These are phyloP conservation scores for Fusarium hostae DNA, from an alignment of 2,329 filamentous ascomycete species.

Conservation along the genomic window DNA sequence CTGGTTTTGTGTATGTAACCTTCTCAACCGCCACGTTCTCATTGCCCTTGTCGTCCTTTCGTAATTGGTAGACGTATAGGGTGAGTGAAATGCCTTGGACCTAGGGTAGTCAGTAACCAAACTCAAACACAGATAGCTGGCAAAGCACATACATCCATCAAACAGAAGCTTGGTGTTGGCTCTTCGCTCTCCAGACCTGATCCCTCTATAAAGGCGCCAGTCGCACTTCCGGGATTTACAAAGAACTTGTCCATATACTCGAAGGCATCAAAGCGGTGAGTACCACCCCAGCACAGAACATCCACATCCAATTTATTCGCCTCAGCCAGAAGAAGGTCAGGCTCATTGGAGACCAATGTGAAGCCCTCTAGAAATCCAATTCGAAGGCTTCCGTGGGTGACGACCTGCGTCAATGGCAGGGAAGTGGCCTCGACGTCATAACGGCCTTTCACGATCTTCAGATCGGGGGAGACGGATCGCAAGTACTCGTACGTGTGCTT, in stretches of 20 bases:
- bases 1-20: slow-evolving; percentile 84
- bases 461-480: slow-evolving; percentile 76
- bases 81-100: slow-evolving; percentile 96
- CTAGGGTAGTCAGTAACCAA: slow-evolving; percentile 58
- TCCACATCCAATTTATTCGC: slow-evolving; percentile 76
- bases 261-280: slow-evolving; percentile 75
- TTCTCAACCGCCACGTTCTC: slow-evolving; percentile 88
- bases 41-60: slow-evolving; percentile 78
- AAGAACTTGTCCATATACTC: slow-evolving; percentile 82
- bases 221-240: slow-evolving; percentile 75
- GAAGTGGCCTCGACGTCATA: slow-evolving; percentile 75
- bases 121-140: neutral
- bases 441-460: slow-evolving; percentile 75
- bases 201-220: slow-evolving; percentile 69
- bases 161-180: slow-evolving; percentile 88
- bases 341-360: slow-evolving; percentile 73
- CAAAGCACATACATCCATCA: slow-evolving; percentile 87
- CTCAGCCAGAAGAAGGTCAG: slow-evolving; percentile 73
- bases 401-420: slow-evolving; percentile 72
- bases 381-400: slow-evolving; percentile 72
- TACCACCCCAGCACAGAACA: slow-evolving; percentile 75
- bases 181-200: slow-evolving; percentile 73
- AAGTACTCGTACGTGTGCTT: slow-evolving; percentile 84
- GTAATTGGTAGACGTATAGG: slow-evolving; percentile 90
- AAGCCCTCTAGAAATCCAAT: slow-evolving; percentile 76